These are phyloP conservation scores for Diaporthe vexans DNA, from an alignment of 2,329 filamentous ascomycete genomes.

Conservation along the genomic window DNA sequence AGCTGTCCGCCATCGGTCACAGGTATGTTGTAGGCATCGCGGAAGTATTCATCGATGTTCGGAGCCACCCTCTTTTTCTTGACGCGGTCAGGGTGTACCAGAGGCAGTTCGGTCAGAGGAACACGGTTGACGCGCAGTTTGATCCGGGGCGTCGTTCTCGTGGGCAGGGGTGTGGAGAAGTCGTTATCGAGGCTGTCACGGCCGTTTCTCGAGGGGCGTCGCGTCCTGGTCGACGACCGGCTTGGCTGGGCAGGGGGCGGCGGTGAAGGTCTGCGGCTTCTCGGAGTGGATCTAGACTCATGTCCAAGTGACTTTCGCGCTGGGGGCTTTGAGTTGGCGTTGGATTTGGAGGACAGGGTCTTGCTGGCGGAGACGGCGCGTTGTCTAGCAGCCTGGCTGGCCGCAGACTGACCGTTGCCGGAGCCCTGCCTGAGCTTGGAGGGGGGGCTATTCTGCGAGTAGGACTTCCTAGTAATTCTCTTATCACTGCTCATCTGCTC, in stretches of 20 bases:
- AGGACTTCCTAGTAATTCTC: constrained; percentile 64
- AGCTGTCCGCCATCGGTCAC: constrained; percentile 72
- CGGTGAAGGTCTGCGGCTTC: constrained; percentile 46
- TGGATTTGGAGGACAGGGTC: constrained; percentile 38
- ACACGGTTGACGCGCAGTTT: constrained; percentile 39
- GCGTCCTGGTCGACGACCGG: constrained; percentile 44
- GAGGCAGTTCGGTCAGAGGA: constrained; percentile 62
- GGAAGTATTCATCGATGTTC: constrained; percentile 71
- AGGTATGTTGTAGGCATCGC: constrained; percentile 63
- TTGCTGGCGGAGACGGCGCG: constrained; percentile 51
- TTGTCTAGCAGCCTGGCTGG: constrained; percentile 47
- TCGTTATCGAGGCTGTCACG: constrained; percentile 49
- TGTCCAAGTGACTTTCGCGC: constrained; percentile 37
- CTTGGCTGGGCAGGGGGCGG: constrained; percentile 54
- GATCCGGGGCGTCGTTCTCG: constrained; percentile 34
- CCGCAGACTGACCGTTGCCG: constrained; percentile 47
- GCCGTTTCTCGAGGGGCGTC: constrained; percentile 49
- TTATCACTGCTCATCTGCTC: constrained; percentile 67
- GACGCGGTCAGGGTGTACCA: constrained; percentile 72
- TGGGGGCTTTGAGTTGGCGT: constrained; percentile 20
- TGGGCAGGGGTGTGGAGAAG: constrained; percentile 41
- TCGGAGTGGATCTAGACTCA: constrained; percentile 45
- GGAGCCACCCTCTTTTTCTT: constrained; percentile 66
- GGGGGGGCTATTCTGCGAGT: constrained; percentile 52
- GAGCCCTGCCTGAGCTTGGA: constrained; percentile 46